Evolutionary conservation across 2,329 filamentous ascomycete genomes (phyloP).

Genomic region (Fusarium sulawesiense): DNA sequence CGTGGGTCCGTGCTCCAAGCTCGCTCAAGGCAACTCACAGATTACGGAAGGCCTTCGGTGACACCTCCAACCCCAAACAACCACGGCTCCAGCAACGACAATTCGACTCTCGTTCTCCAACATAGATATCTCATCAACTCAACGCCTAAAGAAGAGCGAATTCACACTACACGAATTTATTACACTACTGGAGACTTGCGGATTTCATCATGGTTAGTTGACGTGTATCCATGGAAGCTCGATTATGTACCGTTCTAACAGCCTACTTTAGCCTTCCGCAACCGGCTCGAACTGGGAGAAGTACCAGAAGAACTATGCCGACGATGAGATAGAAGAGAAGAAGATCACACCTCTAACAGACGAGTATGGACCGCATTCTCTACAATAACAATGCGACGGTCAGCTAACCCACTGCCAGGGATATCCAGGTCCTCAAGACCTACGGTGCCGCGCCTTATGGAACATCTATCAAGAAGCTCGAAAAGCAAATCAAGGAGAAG

Average conservation of each 20-base stretch:
- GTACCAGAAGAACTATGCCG: slow-evolving; percentile 96
- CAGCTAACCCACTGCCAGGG: slow-evolving; percentile 66
- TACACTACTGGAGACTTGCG: slow-evolving; percentile 40
- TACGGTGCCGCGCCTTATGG: slow-evolving; percentile 98
- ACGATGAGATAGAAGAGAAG: slow-evolving; percentile 98
- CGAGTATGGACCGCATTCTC: slow-evolving; percentile 73
- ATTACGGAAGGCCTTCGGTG: slow-evolving; percentile 55
- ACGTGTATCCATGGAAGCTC: slow-evolving; percentile 13
- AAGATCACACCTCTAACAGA: slow-evolving; percentile 98
- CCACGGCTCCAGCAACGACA: slow-evolving; percentile 38
- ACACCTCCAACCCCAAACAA: slow-evolving; percentile 49
- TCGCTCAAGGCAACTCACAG: slow-evolving; percentile 56
- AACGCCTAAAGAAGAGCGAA: background rate
- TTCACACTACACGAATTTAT: background rate
- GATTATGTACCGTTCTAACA: slow-evolving; percentile 40
- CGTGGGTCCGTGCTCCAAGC: slow-evolving; percentile 50
- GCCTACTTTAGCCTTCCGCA: slow-evolving; percentile 81
- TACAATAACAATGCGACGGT: background rate
- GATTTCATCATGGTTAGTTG: slow-evolving; percentile 57
- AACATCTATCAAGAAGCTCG: slow-evolving; percentile 92
- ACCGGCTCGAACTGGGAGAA: slow-evolving; percentile 98
- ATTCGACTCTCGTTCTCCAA: slow-evolving; percentile 21
- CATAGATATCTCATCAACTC: slow-evolving; percentile 14
- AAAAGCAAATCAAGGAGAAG: slow-evolving; percentile 99
- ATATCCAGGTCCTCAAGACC: slow-evolving; percentile 99